Evolutionary conservation across 495 filamentous ascomycete genomes (phyloP).

Genomic region (Rostrohypoxylon terebratum): DNA sequence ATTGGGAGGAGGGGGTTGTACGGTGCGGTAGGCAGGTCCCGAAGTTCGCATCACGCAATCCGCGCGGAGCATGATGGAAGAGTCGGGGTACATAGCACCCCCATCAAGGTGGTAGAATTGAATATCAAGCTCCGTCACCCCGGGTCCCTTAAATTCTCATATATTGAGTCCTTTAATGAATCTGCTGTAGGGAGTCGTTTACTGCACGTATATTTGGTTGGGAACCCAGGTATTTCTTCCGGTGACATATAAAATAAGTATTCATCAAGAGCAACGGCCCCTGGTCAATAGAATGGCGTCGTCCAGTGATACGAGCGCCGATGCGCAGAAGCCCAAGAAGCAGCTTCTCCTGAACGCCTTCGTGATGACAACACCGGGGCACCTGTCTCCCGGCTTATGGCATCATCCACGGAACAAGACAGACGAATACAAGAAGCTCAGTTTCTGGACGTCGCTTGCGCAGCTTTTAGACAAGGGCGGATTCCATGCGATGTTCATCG

Average conservation of each 20-base stretch:
- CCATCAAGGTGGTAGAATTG: constrained; percentile 9
- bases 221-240: too few species aligned
- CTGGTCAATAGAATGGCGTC: constrained; percentile 38
- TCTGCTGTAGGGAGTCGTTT: too few species aligned
- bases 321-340: constrained; percentile 51
- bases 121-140: constrained; percentile 2
- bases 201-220: too few species aligned
- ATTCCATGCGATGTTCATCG: constrained; percentile 70
- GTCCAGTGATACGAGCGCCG: constrained; percentile 22
- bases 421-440: constrained; percentile 64
- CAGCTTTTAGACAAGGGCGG: constrained; percentile 57
- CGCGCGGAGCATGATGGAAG: constrained; percentile 42
- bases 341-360: constrained; percentile 71
- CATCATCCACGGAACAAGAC: constrained; percentile 66
- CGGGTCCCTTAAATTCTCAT: background rate
- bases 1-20: constrained; percentile 15
- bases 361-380: constrained; percentile 63
- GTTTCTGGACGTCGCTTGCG: constrained; percentile 53
- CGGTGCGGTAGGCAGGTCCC: constrained; percentile 2
- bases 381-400: constrained; percentile 67
- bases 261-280: too few species aligned
- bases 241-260: too few species aligned
- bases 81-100: constrained; percentile 39
- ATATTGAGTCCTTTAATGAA: too few species aligned
- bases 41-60: constrained; percentile 44